Base-by-base conservation (phyloP, 495 filamentous ascomycete species). In the Daldinia grandis region DNA sequence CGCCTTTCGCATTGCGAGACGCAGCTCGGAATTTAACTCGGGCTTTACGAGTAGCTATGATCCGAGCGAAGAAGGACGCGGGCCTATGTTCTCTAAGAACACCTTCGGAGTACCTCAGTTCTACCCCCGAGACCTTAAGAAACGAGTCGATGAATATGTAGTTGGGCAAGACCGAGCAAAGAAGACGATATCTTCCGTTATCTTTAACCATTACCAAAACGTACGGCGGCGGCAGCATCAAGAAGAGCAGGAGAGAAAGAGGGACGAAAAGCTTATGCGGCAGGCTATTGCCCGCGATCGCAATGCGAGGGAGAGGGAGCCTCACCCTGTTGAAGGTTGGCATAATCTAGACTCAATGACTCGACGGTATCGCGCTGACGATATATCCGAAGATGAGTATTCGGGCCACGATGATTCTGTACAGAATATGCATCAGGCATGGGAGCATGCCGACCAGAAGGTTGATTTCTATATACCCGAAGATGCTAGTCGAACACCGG, bases 91-190 rank as follows among this genome's bases (percentile, higher is more conserved):
- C 64, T 72, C 75, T 40, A 79, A 79, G 69, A 78, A 78, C 51
- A 78, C 72, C 33, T 79, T 89, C 71, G 91, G 92, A 58, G 89
- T 88, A 9, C 88, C 90, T 21, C 86, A 86, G 51, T 84, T 97
- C 64, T 97, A 93, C n/a, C 93, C 92, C 3, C 88, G 86, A 64
- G 83, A 88, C 64, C 82, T 99, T 71, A 98, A 98, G 80, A 86
- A 93, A 71, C 92, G 97, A 76, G 88, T 98, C 10, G 96, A 99
- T 75, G 91, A 95, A 76, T 98, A 93, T 78, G 95, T 99, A 6
- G 95, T 99, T 5, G 96, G 96, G 24, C 95, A 99, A 77, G 92
- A 97, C 72, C 90, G 92, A 55, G 93, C 95, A n/a, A 99, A 98
- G 85, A 95, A 95, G 77, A 91, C 94, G 25, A 86, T 98, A 57